Evolutionary conservation across 208 protist species (phyloP).

Genomic region (Tetramitus jugosus): DNA sequence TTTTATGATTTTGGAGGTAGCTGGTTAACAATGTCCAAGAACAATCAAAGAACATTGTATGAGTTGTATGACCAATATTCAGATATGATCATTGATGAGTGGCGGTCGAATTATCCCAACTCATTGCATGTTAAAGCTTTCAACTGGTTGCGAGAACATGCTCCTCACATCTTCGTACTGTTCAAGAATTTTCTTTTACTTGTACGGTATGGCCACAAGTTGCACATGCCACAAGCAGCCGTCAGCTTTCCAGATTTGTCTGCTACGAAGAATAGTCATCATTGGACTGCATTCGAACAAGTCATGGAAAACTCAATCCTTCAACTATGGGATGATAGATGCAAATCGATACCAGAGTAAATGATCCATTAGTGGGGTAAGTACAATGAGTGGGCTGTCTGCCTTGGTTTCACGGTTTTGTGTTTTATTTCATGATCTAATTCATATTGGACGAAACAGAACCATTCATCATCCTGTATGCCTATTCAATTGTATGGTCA

Average conservation of each 20-base stretch:
- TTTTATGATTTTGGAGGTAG: neutral
- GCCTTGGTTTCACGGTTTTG: no score
- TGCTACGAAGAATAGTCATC: neutral
- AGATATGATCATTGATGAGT: neutral
- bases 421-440: no score
- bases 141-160: neutral
- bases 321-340: neutral
- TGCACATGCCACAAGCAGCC: neutral
- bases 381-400: no score
- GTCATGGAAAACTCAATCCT: neutral
- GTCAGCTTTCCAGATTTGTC: neutral
- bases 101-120: neutral
- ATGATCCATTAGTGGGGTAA: no score
- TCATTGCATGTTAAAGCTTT: no score
- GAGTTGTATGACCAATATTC: neutral
- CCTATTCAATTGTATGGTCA: no score
- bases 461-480: no score
- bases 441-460: no score
- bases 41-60: neutral
- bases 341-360: no score
- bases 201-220: neutral
- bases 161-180: neutral
- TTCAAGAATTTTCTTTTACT: neutral
- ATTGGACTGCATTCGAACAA: neutral
- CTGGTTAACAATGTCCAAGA: neutral